Conservation (phyloP, 345 rosid genomes). For the Brassica cretica region DNA sequence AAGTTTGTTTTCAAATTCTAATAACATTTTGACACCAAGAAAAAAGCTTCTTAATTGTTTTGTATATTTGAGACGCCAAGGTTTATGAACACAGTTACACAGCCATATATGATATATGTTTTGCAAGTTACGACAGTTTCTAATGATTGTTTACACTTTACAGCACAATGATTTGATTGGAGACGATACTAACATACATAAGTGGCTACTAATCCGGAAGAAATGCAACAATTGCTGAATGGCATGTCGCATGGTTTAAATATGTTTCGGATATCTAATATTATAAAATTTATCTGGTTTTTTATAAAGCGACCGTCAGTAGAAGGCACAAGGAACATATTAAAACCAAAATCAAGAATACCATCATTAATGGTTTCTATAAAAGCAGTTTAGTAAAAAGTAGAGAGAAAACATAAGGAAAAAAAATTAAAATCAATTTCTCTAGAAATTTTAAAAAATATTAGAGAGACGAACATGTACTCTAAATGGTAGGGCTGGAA, state of each 20-base stretch:
- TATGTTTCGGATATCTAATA: not conserved
- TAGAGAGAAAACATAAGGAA: too few relatives aligned
- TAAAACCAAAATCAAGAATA: not conserved
- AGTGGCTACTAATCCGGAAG: not conserved
- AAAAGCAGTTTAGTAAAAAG: too few relatives aligned
- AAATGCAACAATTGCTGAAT: not conserved
- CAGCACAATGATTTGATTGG: not conserved
- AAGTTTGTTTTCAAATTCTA: not conserved
- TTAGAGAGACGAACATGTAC: too few relatives aligned
- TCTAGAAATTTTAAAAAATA: too few relatives aligned
- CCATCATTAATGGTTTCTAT: too few relatives aligned
- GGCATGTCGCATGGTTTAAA: conserved; percentile 3
- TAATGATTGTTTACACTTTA: not conserved
- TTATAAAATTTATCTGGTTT: too few relatives aligned
- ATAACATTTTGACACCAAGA: not conserved
- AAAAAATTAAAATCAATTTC: too few relatives aligned
- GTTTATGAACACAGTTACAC: not conserved
- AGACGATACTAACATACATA: not conserved
- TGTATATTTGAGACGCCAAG: conserved; percentile 13
- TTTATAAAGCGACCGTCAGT: not conserved
- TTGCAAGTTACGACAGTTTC: not conserved
- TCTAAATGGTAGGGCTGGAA: too few relatives aligned
- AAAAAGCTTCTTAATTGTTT: not conserved
- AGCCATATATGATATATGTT: not conserved
- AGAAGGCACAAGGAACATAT: not conserved